Evolutionary conservation across 441 rosid genomes (phyloP).

Genomic region (Brassica balearica): DNA sequence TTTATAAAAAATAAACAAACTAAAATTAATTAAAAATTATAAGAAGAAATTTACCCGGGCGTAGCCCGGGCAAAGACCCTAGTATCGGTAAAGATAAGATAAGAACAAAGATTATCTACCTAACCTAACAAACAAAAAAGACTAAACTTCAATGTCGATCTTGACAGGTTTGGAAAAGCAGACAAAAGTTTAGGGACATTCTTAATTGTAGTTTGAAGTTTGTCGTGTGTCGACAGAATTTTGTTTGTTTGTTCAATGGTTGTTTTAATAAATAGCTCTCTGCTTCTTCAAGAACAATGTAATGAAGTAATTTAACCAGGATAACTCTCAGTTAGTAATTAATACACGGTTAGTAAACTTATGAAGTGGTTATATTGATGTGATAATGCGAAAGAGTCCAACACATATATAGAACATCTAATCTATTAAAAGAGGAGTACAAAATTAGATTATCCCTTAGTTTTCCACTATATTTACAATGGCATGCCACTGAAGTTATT

Average conservation of each 20-base stretch:
- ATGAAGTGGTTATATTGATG: slow-evolving; percentile 19
- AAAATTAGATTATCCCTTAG: no score
- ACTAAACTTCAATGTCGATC: neutral
- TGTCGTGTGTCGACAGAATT: neutral
- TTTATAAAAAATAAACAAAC: no score
- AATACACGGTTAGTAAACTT: neutral
- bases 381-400: slow-evolving; percentile 24
- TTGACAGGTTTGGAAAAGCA: slow-evolving; percentile 4
- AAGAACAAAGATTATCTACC: neutral
- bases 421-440: no score
- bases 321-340: no score
- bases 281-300: neutral
- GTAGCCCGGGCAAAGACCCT: no score
- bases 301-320: neutral
- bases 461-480: no score
- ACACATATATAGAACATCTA: slow-evolving; percentile 9
- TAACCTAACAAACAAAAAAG: slow-evolving; percentile 2
- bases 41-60: no score
- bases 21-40: no score
- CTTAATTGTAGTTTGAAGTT: neutral
- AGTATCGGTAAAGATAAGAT: neutral
- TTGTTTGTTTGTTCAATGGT: neutral
- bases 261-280: neutral
- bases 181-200: neutral
- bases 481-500: no score